These are phyloP conservation scores for Kluyveromyces dobzhanskii DNA, from an alignment of 805 yeast genomes.

Conservation along the genomic window DNA sequence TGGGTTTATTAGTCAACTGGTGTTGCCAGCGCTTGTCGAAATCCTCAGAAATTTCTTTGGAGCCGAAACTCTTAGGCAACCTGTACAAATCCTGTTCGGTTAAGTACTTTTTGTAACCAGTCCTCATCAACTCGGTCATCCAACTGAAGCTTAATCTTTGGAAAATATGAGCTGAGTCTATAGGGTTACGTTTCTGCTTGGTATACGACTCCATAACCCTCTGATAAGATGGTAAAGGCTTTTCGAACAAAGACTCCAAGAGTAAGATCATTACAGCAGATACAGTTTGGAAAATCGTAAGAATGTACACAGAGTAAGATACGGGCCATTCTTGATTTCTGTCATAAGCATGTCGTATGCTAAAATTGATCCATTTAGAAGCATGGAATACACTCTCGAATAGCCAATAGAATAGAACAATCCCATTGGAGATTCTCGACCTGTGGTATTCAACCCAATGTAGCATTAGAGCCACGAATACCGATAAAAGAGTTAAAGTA, in stretches of 20 bases:
- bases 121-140: conserved; percentile 80
- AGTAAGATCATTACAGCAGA: conserved; percentile 27
- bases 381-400: conserved; percentile 41
- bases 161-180: conserved; percentile 49
- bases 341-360: conserved; percentile 29
- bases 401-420: conserved; percentile 70
- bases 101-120: conserved; percentile 58
- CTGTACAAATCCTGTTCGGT: conserved; percentile 63
- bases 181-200: conserved; percentile 29
- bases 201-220: conserved; percentile 25
- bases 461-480: conserved; percentile 44
- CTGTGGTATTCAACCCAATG: conserved; percentile 70
- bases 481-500: conserved; percentile 29
- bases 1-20: conserved; percentile 39
- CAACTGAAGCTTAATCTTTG: conserved; percentile 76
- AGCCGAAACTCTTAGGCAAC: conserved; percentile 58
- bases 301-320: conserved; percentile 20
- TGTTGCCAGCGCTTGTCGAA: conserved; percentile 55
- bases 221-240: conserved; percentile 36
- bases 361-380: conserved; percentile 35
- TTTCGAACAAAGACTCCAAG: conserved; percentile 34
- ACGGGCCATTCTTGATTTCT: conserved; percentile 18
- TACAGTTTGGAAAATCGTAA: conserved; percentile 28
- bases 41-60: conserved; percentile 40
- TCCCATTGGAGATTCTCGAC: conserved; percentile 55